Evolutionary conservation across 306 rosid genomes (phyloP), one percentile per base, ranked within the genome.

Genomic region (Begonia loranthoides): DNA sequence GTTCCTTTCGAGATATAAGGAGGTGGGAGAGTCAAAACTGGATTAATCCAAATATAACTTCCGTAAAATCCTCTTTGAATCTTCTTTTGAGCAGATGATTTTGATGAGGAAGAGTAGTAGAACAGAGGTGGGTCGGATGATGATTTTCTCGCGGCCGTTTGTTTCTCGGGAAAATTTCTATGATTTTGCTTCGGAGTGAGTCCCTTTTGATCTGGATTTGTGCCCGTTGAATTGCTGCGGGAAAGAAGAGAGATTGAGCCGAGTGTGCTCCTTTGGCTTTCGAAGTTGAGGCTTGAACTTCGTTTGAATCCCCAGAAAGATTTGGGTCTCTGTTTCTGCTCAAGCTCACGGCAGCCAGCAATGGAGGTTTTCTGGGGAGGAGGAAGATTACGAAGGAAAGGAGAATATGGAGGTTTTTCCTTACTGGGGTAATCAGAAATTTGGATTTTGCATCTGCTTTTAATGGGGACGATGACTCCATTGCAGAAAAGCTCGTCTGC

Each of bases 401-500:
- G 28, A 19, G 56, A 45, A 70, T 50, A 45, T 13, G 47, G 39
- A 38, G 57, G 15, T 66, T 58, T 49, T 15, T 12, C 15, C 14
- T 46, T 12, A 2, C 4, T 46, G 50, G 50, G 15, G 12, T 9
- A 1, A 1, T 15, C 14, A 15, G 14, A 15, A 9, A 47, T 15
- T 38, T 33, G 19, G 50, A 51, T 61, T 49, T 22, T 74, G 22
- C 66, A 60, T 58, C 55, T 65, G 15, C 64, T 69, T 33, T 70
- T 78, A 22, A 57, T 67, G 4, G 99, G 93, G 65, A 78, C 81
- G 62, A 90, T 83, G 9, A 80, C 39, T 0, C 95, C 99, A 69
- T 86, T 77, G 9, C 78, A 80, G 68, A 90, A 90, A 50, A 90
- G 88, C 63, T 90, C 95, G 70, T 86, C 99, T 17, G 99, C 95